These are phyloP conservation scores for Eutrema japonicum DNA, from an alignment of 345 rosid genomes.

Conservation along the genomic window DNA sequence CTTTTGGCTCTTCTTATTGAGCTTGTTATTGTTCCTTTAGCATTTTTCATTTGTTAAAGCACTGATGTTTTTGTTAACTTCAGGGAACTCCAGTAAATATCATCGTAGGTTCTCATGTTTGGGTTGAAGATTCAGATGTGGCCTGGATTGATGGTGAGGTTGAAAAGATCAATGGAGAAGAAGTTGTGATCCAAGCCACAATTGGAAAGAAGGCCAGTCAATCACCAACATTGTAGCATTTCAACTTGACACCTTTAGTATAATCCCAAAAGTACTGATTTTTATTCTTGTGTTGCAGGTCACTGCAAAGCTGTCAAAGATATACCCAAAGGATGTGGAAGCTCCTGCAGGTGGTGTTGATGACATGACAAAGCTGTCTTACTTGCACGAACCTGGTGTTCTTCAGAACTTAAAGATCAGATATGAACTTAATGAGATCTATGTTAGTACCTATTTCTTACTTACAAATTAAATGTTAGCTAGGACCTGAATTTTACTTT, in stretches of 20 bases:
- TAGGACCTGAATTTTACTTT: neutral
- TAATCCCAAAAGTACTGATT: no score
- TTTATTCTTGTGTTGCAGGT: constrained; percentile 7
- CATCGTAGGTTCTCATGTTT: constrained; percentile 86
- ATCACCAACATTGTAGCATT: no score
- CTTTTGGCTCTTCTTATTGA: neutral
- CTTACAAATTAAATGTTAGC: neutral
- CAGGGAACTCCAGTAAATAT: constrained; percentile 88
- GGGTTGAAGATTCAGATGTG: constrained; percentile 72
- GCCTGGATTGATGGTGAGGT: constrained; percentile 90
- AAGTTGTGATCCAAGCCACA: constrained; percentile 55
- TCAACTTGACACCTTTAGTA: no score
- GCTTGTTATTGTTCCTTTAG: neutral
- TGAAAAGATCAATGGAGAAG: constrained; percentile 63
- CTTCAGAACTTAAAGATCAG: constrained; percentile 72
- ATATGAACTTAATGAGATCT: constrained; percentile 93
- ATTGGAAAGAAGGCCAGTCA: constrained; percentile 59
- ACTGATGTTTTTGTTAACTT: constrained; percentile 31
- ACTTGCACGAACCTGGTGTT: constrained; percentile 96
- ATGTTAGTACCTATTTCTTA: constrained; percentile 54
- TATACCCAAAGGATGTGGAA: constrained; percentile 87
- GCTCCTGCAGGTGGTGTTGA: constrained; percentile 93
- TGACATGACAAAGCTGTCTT: constrained; percentile 96
- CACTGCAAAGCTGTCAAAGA: constrained; percentile 64
- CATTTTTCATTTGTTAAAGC: neutral